Evolutionary conservation across 805 yeast species (phyloP).

Genomic region (Groenewaldozyma tartarivorans): DNA sequence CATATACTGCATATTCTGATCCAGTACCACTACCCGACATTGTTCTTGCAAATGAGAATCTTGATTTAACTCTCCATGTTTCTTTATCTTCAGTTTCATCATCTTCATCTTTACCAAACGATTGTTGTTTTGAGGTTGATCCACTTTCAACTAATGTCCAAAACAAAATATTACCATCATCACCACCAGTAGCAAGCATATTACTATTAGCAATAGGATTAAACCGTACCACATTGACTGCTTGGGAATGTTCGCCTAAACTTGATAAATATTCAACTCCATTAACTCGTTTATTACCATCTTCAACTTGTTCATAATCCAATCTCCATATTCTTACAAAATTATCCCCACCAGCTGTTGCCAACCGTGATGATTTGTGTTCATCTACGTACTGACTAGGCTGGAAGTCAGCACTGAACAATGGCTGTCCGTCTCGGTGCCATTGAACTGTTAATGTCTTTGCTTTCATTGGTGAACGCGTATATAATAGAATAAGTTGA

Average conservation of each 20-base stretch:
- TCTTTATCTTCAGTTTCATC: conserved; percentile 37
- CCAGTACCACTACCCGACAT: conserved; percentile 45
- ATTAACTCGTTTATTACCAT: conserved; percentile 23
- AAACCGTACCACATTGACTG: conserved; percentile 85
- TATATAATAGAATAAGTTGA: too few relatives aligned
- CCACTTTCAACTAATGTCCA: conserved; percentile 45
- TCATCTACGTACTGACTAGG: conserved; percentile 13
- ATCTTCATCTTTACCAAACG: conserved; percentile 37
- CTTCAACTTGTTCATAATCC: conserved; percentile 18
- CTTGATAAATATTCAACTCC: conserved; percentile 69
- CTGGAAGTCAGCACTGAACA: conserved; percentile 32
- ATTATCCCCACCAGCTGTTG: conserved; percentile 92
- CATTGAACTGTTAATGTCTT: conserved; percentile 32
- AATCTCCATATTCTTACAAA: conserved; percentile 52
- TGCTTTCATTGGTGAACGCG: conserved; percentile 24
- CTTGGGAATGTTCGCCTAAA: conserved; percentile 80
- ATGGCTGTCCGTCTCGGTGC: conserved; percentile 35
- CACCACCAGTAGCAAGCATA: conserved; percentile 82
- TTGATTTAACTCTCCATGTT: conserved; percentile 53
- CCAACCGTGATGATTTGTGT: conserved; percentile 38
- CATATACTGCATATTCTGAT: conserved; percentile 73
- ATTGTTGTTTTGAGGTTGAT: conserved; percentile 31
- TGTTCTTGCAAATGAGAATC: background rate
- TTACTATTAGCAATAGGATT: conserved; percentile 45
- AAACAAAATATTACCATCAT: conserved; percentile 79